Evolutionary conservation across 2,329 filamentous ascomycete genomes (phyloP), one percentile per base, ranked within the genome.

Genomic region (Aspergillus flavus): DNA sequence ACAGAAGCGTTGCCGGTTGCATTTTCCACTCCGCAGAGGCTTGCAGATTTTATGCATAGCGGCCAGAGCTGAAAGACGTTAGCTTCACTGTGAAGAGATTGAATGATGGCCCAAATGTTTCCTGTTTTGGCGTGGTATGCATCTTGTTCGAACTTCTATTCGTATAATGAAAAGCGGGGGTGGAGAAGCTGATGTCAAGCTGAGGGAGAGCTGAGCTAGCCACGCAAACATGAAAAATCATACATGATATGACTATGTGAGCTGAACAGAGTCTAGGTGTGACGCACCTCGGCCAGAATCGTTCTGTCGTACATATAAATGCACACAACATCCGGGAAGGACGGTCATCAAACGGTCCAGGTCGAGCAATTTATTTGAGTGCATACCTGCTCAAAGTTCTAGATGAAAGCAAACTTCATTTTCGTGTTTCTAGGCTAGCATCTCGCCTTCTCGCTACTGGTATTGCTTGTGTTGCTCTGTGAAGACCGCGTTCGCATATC

Each of bases 251-350:
- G 41, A 19, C 14, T 19, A 21, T 21, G n/a, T 43, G 41, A 21
- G 34, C 2, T 19, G 9, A 11, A 21, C 4, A 43, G 19, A 1
- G 16, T 9, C 0, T 11, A 11, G 0, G 11, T 21, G n/a, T 21
- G 41, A 43, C 0, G 41, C 9, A 16, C 14, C 2, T 1, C 0
- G 14, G 14, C 14, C 34, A 6, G 12, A 36, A 36, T 3, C 14
- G 2, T 36, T 16, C 14, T 6, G 34, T 36, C 0, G 5, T 36
- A 36, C 14, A 36, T 36, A 36, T 36, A 36, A 36, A 21, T 11
- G 11, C 7, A 1, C n/a, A 21, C 19, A 21, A 4, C 9, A 43
- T 21, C n/a, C 19, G 21, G 11, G 12, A 19, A 6, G 6, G 6
- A 48, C 6, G 12, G 45, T 10, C 4, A 9, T 16, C 45, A 28